These are phyloP conservation scores for Pyropia yezoensis DNA, from an alignment of 23 red algal species.

Conservation along the genomic window DNA sequence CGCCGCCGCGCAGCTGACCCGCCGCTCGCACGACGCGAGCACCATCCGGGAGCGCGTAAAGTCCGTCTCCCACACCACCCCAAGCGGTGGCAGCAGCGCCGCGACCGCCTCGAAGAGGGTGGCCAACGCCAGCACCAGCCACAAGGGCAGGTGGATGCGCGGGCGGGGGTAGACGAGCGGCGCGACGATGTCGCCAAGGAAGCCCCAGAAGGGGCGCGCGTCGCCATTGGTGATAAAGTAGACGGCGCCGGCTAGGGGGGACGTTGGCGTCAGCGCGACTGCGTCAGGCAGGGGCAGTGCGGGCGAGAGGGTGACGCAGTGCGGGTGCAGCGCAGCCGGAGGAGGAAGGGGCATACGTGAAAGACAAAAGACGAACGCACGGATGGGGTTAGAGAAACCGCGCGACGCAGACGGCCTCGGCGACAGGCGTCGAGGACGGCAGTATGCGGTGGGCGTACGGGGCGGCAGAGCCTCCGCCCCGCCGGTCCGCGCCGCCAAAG, in stretches of 20 bases:
- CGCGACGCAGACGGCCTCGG: no score
- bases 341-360: no score
- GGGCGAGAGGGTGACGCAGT: no score
- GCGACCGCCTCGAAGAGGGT: constrained; percentile 37
- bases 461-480: no score
- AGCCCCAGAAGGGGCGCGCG: constrained; percentile 72
- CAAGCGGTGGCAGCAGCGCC: constrained; percentile 25
- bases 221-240: constrained; percentile 95
- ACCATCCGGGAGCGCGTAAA: constrained; percentile 63
- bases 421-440: no score
- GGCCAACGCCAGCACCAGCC: constrained; percentile 42
- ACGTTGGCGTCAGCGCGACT: neutral
- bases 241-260: constrained; percentile 40
- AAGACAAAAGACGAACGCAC: neutral
- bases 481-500: no score
- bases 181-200: constrained; percentile 42
- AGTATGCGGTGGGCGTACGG: no score
- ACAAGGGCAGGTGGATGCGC: constrained; percentile 35
- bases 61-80: constrained; percentile 30
- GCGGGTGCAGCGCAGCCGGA: no score
- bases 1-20: constrained; percentile 72
- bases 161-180: constrained; percentile 64
- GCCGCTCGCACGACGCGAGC: constrained; percentile 51
- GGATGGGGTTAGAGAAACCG: no score
- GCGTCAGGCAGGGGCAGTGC: neutral